Conservation (phyloP, 2,329 filamentous ascomycete genomes). For the Neonectria faginata region DNA sequence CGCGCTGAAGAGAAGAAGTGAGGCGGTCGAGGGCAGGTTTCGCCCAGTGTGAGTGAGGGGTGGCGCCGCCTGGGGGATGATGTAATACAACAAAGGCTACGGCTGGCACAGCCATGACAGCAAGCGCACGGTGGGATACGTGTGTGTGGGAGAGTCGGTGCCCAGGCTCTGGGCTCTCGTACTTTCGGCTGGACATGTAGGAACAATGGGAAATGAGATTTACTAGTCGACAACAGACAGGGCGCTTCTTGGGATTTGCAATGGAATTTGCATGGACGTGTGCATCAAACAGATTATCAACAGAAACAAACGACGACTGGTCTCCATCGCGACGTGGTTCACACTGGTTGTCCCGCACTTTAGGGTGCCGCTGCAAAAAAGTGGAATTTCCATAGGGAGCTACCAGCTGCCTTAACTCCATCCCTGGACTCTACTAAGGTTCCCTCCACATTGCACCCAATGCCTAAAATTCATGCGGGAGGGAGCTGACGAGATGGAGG, state of each 20-base stretch:
- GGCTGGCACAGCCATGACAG: neutral
- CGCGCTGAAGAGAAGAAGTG: conserved; percentile 68
- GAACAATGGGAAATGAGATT: conserved; percentile 10
- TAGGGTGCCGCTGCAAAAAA: neutral
- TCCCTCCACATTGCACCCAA: conserved; percentile 5
- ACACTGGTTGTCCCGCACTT: neutral
- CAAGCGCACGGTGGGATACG: neutral
- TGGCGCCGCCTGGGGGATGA: conserved; percentile 64
- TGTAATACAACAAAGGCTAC: conserved; percentile 36
- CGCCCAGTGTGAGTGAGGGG: conserved; percentile 67
- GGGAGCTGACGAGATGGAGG: neutral
- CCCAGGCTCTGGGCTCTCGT: conserved; percentile 1
- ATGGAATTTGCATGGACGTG: neutral
- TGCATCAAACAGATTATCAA: conserved; percentile 6
- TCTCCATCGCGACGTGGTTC: neutral
- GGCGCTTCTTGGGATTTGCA: conserved; percentile 4
- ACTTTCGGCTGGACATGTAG: conserved; percentile 9
- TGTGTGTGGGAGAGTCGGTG: neutral
- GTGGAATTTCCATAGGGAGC: neutral
- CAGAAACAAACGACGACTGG: conserved; percentile 13
- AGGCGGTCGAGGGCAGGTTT: conserved; percentile 73
- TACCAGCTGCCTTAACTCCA: neutral
- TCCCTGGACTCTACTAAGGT: neutral
- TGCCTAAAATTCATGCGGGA: neutral
- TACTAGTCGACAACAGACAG: neutral